A percentile compares a stretch with the other conserved stretches of the same genome.
phyloP scores from a whole-genome alignment of 1,139 yeast genomes.

The Scheffersomyces titani region DNA sequence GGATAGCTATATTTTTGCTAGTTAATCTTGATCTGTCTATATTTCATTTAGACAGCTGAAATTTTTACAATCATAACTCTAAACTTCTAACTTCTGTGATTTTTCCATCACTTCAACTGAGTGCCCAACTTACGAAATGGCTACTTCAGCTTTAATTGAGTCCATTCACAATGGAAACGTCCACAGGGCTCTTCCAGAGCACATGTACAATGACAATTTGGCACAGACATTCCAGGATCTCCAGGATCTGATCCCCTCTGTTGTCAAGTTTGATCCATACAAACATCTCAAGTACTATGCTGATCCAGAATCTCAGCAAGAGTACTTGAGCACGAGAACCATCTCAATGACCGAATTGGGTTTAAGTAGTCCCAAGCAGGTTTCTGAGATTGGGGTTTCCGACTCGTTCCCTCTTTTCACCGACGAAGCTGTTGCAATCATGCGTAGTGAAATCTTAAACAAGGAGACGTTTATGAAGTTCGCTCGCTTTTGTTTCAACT shows the following conservation, averaged over 20 bases:
- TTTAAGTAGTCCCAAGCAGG: constrained; percentile 34
- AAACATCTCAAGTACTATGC: constrained; percentile 42
- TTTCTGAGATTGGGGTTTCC: constrained; percentile 52
- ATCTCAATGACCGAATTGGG: constrained; percentile 52
- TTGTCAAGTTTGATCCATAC: constrained; percentile 39
- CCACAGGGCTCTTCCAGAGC: constrained; percentile 20
- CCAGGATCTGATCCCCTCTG: constrained; percentile 7
- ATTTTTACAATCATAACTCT: too few relatives aligned
- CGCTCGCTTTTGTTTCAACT: constrained; percentile 39
- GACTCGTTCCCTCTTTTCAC: constrained; percentile 62
- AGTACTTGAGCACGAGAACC: constrained; percentile 37
- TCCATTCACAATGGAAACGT: constrained; percentile 20
- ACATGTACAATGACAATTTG: constrained; percentile 15
- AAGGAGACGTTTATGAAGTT: constrained; percentile 45
- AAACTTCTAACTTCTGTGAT: not conserved
- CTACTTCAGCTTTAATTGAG: constrained; percentile 8
- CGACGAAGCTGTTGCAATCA: constrained; percentile 54
- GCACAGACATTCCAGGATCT: constrained; percentile 10
- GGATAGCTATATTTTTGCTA: not conserved
- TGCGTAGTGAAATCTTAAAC: constrained; percentile 52
- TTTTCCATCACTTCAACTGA: too few relatives aligned
- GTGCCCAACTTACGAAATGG: constrained; percentile 4
- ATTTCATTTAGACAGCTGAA: too few relatives aligned
- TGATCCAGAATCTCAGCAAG: constrained; percentile 25
- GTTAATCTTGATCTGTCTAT: not conserved